These are phyloP conservation scores for Aspergillus sp. DNA, from an alignment of 2,329 filamentous ascomycete species.

Conservation along the genomic window DNA sequence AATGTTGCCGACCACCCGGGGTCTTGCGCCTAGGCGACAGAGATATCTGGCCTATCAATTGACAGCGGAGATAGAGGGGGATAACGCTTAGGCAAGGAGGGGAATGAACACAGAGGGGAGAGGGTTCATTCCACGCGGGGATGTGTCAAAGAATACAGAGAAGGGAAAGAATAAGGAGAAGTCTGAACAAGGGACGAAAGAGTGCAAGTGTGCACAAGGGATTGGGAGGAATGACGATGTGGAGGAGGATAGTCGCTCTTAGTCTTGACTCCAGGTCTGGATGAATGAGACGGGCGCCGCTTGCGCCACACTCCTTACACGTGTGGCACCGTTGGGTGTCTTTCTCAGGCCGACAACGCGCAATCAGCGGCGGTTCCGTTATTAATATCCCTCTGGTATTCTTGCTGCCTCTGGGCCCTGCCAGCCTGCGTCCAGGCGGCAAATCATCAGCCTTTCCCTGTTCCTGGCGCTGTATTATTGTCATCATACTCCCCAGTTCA, in stretches of 20 bases:
- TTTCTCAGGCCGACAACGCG: slow-evolving; percentile 18
- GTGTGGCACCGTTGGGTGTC: slow-evolving; percentile 21
- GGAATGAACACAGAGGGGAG: slow-evolving; percentile 17
- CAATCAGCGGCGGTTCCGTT: slow-evolving; percentile 11
- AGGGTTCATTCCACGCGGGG: slow-evolving; percentile 19
- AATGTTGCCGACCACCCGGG: slow-evolving; percentile 27
- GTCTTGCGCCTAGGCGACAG: slow-evolving; percentile 31
- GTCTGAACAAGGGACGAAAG: slow-evolving; percentile 9
- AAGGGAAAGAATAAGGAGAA: slow-evolving; percentile 5
- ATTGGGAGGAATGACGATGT: slow-evolving; percentile 20
- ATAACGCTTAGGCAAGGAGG: slow-evolving; percentile 11
- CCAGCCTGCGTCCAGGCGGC: slow-evolving; percentile 1
- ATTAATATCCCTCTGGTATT: slow-evolving; percentile 9
- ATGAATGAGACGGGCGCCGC: slow-evolving; percentile 4
- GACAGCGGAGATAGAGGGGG: slow-evolving; percentile 9
- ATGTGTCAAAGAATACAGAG: slow-evolving; percentile 5
- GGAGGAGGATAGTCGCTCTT: slow-evolving; percentile 1
- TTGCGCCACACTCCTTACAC: slow-evolving; percentile 27
- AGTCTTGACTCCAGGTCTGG: neutral
- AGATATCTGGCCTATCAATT: slow-evolving; percentile 31
- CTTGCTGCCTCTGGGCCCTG: slow-evolving; percentile 6
- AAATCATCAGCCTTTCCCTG: slow-evolving; percentile 2
- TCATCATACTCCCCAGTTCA: neutral
- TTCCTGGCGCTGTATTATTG: slow-evolving; percentile 5
- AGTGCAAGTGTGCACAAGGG: slow-evolving; percentile 10